Conservation (phyloP, 2,329 filamentous ascomycete species). For the Blumeria graminis region DNA sequence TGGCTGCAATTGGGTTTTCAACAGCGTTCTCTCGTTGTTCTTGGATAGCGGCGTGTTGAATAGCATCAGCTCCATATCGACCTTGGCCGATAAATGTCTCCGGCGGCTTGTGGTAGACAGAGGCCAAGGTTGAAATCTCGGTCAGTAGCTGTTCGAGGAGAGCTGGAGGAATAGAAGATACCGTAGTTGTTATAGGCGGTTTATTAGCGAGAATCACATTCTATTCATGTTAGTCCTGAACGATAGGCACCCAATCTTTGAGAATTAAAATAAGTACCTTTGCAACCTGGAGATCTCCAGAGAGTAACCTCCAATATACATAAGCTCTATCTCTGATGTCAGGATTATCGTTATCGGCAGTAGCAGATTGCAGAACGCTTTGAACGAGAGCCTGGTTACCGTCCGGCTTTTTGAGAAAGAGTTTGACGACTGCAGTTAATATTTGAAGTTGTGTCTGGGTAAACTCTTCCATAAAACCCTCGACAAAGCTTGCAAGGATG, state of each 20-base stretch:
- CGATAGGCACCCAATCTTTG: not conserved
- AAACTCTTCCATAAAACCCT: conserved; percentile 88
- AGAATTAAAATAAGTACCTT: conserved; percentile 29
- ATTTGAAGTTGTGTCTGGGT: conserved; percentile 98
- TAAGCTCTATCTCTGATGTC: conserved; percentile 94
- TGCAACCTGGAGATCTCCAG: conserved; percentile 71
- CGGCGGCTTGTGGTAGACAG: conserved; percentile 94
- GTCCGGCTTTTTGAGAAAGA: conserved; percentile 91
- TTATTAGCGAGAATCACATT: conserved; percentile 84
- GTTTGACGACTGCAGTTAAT: conserved; percentile 84
- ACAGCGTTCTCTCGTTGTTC: conserved; percentile 80
- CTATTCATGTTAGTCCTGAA: conserved; percentile 18
- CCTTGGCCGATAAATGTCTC: conserved; percentile 96
- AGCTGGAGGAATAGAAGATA: conserved; percentile 61
- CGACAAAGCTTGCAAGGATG: conserved; percentile 75
- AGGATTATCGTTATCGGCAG: conserved; percentile 87
- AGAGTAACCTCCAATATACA: conserved; percentile 91
- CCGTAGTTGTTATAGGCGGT: conserved; percentile 81
- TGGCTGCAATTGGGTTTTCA: conserved; percentile 83
- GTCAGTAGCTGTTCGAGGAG: conserved; percentile 74
- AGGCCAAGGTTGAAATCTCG: conserved; percentile 83
- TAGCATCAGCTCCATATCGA: conserved; percentile 75
- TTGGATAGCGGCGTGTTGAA: conserved; percentile 87
- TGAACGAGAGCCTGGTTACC: conserved; percentile 79
- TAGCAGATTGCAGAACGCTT: conserved; percentile 80